Percentiles rank a stretch among this genome's conserved stretches.
These are phyloP conservation scores for Diutina neorugosa DNA, from an alignment of 1,139 yeast species.

Conservation along the genomic window DNA sequence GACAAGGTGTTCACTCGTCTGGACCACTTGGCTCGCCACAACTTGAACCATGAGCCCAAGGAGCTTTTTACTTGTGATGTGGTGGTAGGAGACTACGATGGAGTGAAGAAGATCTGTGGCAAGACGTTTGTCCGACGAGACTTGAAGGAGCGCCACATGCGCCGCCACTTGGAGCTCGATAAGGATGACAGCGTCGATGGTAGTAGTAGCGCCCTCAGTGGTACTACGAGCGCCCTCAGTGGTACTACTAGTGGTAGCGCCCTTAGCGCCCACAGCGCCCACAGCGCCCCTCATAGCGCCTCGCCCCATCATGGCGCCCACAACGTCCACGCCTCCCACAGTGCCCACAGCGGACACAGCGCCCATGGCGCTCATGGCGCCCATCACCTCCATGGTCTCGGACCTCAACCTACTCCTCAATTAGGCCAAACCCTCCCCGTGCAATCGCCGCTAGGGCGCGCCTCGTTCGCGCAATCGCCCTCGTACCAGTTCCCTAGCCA, in stretches of 20 bases:
- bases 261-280: background rate
- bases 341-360: too few species aligned
- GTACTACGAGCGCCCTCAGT: background rate
- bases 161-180: constrained; percentile 15
- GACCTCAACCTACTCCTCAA: background rate
- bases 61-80: constrained; percentile 34
- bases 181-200: background rate
- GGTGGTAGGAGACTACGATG: constrained; percentile 14
- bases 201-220: background rate
- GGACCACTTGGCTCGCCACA: constrained; percentile 32
- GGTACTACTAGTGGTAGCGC: background rate
- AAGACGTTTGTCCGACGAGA: constrained; percentile 46
- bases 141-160: constrained; percentile 26
- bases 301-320: background rate
- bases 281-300: background rate
- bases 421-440: background rate
- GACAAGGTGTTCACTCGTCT: constrained; percentile 29
- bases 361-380: background rate
- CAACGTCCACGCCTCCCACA: too few species aligned
- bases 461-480: background rate
- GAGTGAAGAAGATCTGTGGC: constrained; percentile 20
- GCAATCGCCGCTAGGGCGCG: background rate
- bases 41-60: constrained; percentile 29
- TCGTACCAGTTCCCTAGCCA: background rate
- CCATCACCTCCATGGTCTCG: background rate